A percentile compares a stretch with the other conserved stretches of the same genome.
Evolutionary conservation across 352 stramenopile genomes (phyloP).

Genomic region (Pythium sp.): DNA sequence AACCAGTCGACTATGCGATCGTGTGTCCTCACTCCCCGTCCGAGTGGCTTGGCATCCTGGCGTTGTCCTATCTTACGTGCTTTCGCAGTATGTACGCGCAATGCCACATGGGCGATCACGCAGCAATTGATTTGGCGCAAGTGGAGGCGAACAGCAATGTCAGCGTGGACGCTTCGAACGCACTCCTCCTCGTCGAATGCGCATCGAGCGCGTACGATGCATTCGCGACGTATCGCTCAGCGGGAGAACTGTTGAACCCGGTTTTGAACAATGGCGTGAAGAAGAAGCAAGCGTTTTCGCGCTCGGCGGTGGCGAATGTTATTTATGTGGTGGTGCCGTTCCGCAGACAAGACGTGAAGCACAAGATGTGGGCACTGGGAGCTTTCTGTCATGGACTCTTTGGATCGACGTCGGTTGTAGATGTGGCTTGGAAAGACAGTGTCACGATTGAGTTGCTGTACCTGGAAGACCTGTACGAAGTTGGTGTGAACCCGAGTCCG

Average conservation of each 20-base stretch:
- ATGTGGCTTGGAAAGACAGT: constrained; percentile 40
- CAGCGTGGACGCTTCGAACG: constrained; percentile 50
- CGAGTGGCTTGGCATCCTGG: constrained; percentile 67
- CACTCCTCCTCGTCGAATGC: constrained; percentile 58
- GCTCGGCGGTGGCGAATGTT: constrained; percentile 59
- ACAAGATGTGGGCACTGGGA: constrained; percentile 69
- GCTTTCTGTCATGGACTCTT: constrained; percentile 64
- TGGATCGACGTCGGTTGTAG: constrained; percentile 21
- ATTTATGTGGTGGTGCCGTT: constrained; percentile 73
- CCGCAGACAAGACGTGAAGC: constrained; percentile 57
- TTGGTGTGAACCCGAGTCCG: constrained; percentile 57
- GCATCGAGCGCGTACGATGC: constrained; percentile 45
- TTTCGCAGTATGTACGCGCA: constrained; percentile 71
- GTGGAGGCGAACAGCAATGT: constrained; percentile 38
- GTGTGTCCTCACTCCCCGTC: constrained; percentile 67
- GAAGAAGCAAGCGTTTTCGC: constrained; percentile 60
- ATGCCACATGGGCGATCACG: constrained; percentile 66
- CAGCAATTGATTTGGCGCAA: constrained; percentile 39
- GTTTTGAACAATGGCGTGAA: constrained; percentile 48
- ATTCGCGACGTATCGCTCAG: constrained; percentile 62
- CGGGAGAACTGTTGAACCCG: constrained; percentile 52
- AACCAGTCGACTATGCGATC: constrained; percentile 72
- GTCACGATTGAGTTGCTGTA: constrained; percentile 71
- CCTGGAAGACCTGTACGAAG: constrained; percentile 69
- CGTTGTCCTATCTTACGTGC: constrained; percentile 68